Evolutionary conservation across 2,329 filamentous ascomycete genomes (phyloP), one percentile per base, ranked within the genome.

Genomic region (Canariomyces notabilis): DNA sequence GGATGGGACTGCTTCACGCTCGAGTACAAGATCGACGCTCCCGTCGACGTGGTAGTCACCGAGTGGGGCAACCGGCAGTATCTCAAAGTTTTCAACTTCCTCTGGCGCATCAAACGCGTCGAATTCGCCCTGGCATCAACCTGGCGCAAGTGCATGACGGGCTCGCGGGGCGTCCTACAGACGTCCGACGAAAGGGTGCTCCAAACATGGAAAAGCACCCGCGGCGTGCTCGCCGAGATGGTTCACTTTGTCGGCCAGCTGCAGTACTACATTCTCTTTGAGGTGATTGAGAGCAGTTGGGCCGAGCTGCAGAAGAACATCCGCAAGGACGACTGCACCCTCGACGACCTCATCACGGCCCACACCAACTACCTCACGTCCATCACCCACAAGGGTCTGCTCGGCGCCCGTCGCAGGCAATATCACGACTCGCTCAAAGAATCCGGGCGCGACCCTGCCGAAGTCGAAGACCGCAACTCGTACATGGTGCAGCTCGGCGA

Each of bases 1-100:
- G 93, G 93, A 40, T 98, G 93, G 93, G 93, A 98, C 62, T 95
- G 94, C 62, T 98, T 98, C 68, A 98, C 93, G 0, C 80, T 98
- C 7, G 94, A 98, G 64, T 98, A 98, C 70, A 96, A 97, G 65
- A 93, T 98, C 57, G 90, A 95, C 63, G 87, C 91, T 2, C 93
- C 93, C 0, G 87, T 96, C 19, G 93, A 98, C 63, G 93, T 98
- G 21, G 90, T 98, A 38, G 89, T 98, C 32, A 97, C 91, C 0
- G 89, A 94, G 34, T 96, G 90, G 80, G 90, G 89, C 37, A 91
- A 87, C 55, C 87, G 91, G 18, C 91, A 98, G 63, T 98, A 98
- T 63, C 83, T 98, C 58, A 97, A 97, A 64, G 89, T 98, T 8
- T 98, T 98, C 77, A 98, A 98, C 67, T 96, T 98, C 62, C 77